These are phyloP conservation scores for Jaenimonas drosophilae DNA, from an alignment of 208 protist species.

Conservation along the genomic window DNA sequence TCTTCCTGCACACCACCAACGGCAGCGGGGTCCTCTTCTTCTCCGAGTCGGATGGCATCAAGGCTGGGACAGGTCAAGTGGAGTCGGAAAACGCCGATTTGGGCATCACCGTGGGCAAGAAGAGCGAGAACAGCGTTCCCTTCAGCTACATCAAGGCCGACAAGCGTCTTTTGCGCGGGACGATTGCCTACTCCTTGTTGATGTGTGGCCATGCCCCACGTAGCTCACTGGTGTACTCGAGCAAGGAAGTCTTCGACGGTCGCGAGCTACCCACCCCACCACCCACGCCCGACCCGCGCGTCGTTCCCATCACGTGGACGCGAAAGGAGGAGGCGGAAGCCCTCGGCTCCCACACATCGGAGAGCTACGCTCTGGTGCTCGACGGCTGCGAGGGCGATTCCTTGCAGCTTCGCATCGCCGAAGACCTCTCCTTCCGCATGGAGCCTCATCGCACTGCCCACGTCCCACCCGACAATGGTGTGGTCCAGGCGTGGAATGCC, in stretches of 20 bases:
- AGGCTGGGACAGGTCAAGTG: constrained; percentile 47
- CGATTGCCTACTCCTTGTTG: constrained; percentile 70
- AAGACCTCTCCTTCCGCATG: too few species aligned
- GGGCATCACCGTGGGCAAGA: constrained; percentile 83
- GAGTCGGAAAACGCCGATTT: constrained; percentile 79
- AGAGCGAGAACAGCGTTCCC: constrained; percentile 56
- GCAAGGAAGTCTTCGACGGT: constrained; percentile 5
- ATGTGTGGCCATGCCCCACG: constrained; percentile 35
- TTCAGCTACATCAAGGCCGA: constrained; percentile 68
- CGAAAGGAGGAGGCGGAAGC: too few species aligned
- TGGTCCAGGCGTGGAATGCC: too few species aligned
- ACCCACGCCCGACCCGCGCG: too few species aligned
- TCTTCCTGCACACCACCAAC: constrained; percentile 83
- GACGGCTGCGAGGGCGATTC: too few species aligned
- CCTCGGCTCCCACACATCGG: too few species aligned
- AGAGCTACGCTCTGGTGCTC: too few species aligned
- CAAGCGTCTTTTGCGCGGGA: constrained; percentile 65
- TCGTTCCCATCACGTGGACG: too few species aligned
- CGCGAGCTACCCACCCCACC: background rate
- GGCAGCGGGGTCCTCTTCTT: constrained; percentile 74
- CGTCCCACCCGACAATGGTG: too few species aligned
- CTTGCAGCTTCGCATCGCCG: too few species aligned
- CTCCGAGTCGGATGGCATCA: constrained; percentile 70
- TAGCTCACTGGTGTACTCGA: constrained; percentile 53
- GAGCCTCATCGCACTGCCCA: too few species aligned